Evolutionary conservation across 2,329 filamentous ascomycete genomes (phyloP), one percentile per base, ranked within the genome.

Genomic region (Claviceps cyperi): DNA sequence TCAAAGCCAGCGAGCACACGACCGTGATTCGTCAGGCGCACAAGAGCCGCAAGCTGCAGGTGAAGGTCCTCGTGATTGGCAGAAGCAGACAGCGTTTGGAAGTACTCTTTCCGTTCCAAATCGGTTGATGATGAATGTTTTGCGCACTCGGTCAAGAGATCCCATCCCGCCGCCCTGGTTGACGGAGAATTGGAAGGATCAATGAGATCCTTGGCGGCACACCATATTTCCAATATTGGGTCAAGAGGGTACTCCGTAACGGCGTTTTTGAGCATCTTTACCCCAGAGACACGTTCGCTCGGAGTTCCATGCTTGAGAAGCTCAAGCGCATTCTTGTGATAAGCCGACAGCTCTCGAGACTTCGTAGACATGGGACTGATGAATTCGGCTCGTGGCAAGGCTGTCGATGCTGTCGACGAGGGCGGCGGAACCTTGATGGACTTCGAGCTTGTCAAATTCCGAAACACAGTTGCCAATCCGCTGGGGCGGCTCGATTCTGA

Each of bases 1-100:
- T 84, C 79, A 56, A 85, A 84, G 0, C 81, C 81, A 6, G 78
- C 72, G 8, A 85, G 65, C 53, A 80, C 71, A 47, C 79, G 79
- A 22, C 80, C 81, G 50, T 74, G 69, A 39, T 74, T 75, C 2
- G 80, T 81, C 50, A 85, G 66, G 49, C 81, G 76, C 32, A 77
- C 70, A 19, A 85, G 68, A 15, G 80, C 76, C 32, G 72, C 72
- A n/a, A 85, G 73, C 61, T 84, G 81, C 5, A 83, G 64, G 59
- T 81, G 73, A 55, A 84, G 84, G 59, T 85, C 81, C 38, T 83
- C 77, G 1, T 74, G 69, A 53, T 75, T 71, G 28, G 74, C 74
- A 9, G 72, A 66, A 6, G 71, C 71, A 13, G 78, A 75, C 36
- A 86, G 67, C 0, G 80, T 78, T 55, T 76, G 71, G 57, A 84